Evolutionary conservation across 1,139 yeast species (phyloP), one percentile per base, ranked within the genome.

Genomic region (Protomyces lactucae-debilis): DNA sequence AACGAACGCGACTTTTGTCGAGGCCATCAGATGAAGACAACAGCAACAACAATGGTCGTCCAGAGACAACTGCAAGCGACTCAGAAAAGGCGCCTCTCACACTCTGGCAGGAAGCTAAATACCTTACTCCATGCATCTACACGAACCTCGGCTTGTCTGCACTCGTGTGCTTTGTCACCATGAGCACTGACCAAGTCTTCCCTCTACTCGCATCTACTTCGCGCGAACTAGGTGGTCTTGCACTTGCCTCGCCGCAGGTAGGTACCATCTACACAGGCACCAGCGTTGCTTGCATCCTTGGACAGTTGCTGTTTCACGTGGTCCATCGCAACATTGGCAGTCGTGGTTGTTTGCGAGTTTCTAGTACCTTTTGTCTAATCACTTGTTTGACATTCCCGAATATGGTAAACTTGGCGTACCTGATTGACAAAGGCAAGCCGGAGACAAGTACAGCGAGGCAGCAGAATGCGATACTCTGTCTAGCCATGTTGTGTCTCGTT

Each of bases 191-290:
- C 32, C 55, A 52, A 16, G 35, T 52, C 28, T 35, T 32, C 37
- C 55, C 55, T 4, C 9, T 52, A n/a, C 37, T 52, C 43, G 25
- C 40, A 6, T 52, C 55, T 1, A 52, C 55, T 23, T 52, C 55
- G 3, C 39, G 28, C n/a, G 12, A 25, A 35, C 8, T 28, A 10
- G 55, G 55, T 21, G 55, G 55, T 3, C 55, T 52, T n/a, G 55
- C 16, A 6, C 40, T 32, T 25, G 3, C 23, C n/a, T n/a, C 55
- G n/a, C 23, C 40, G 14, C 43, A 52, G 16, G 43, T 52, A 1
- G 55, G 55, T 14, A 8, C 9, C 39, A 36, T 52, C 55, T 52
- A 35, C 21, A 10, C 55, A 4, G 25, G 14, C 23, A n/a, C 23
- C 55, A 32, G 43, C 43, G 12, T 52, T 3, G 16, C 35, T 40